Evolutionary conservation across 2,329 filamentous ascomycete species (phyloP).

Genomic region (Dactylellina haptotyla): DNA sequence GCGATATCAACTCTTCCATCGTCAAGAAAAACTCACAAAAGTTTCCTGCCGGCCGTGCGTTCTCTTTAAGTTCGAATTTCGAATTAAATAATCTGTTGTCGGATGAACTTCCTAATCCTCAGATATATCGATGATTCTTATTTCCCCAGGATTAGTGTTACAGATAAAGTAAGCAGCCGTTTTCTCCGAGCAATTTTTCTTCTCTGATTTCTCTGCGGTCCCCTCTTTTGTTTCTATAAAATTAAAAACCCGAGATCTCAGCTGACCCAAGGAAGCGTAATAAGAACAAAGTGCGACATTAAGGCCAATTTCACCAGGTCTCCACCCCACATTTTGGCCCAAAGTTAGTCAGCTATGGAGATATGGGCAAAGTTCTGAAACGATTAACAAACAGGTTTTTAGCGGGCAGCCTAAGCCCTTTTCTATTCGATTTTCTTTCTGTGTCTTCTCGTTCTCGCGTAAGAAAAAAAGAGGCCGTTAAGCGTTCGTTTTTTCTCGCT

Average conservation of each 20-base stretch:
- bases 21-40: background rate
- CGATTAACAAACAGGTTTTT: slow-evolving; percentile 25
- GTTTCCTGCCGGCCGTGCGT: no score
- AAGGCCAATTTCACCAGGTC: slow-evolving; percentile 33
- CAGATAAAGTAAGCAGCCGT: slow-evolving; percentile 15
- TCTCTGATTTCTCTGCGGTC: background rate
- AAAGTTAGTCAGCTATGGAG: slow-evolving; percentile 39
- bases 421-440: slow-evolving; percentile 12
- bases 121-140: slow-evolving; percentile 13
- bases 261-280: slow-evolving; percentile 27
- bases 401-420: slow-evolving; percentile 2
- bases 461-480: background rate
- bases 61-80: background rate
- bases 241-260: slow-evolving; percentile 29
- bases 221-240: slow-evolving; percentile 10
- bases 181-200: background rate
- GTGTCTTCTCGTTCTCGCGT: background rate
- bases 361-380: slow-evolving; percentile 16
- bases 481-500: no score
- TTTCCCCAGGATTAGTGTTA: slow-evolving; percentile 19
- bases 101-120: slow-evolving; percentile 18
- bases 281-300: slow-evolving; percentile 19
- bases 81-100: background rate
- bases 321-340: slow-evolving; percentile 36
- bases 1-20: no score